A percentile compares a stretch with the other conserved stretches of the same genome.
These are phyloP conservation scores for Puccinia hordei DNA, from an alignment of 1,284 basidiomycete species.

Conservation along the genomic window DNA sequence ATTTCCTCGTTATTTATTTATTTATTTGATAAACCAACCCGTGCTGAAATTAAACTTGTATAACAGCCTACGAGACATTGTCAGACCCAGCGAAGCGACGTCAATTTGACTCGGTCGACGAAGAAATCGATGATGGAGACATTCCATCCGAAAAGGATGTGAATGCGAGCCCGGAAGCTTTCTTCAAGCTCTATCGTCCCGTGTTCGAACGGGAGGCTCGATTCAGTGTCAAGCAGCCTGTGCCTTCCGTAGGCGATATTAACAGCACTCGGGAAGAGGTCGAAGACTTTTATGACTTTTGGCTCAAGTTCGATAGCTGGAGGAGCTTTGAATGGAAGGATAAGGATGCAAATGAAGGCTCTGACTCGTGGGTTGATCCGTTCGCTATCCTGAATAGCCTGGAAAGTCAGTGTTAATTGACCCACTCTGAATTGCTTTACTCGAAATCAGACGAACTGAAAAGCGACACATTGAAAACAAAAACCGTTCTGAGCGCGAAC, in stretches of 20 bases:
- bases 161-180: conserved; percentile 69
- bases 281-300: conserved; percentile 95
- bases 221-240: conserved; percentile 81
- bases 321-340: conserved; percentile 96
- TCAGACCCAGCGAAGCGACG: conserved; percentile 82
- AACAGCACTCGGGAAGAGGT: conserved; percentile 79
- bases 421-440: conserved; percentile 34
- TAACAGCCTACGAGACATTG: conserved; percentile 78
- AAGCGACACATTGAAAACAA: conserved; percentile 99
- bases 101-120: conserved; percentile 96
- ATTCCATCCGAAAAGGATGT: conserved; percentile 68
- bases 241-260: conserved; percentile 74
- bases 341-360: conserved; percentile 98
- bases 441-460: conserved; percentile 76
- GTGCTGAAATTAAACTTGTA: background rate
- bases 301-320: conserved; percentile 99
- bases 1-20: background rate
- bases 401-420: background rate
- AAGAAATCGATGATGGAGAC: conserved; percentile 73
- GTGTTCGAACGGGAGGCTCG: conserved; percentile 88
- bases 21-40: background rate
- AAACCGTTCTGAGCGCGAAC: conserved; percentile 94
- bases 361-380: conserved; percentile 71
- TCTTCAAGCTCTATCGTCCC: conserved; percentile 70
- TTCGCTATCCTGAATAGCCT: background rate